These are phyloP conservation scores for Globisporangium carolinianum DNA, from an alignment of 352 stramenopile species.

Conservation along the genomic window DNA sequence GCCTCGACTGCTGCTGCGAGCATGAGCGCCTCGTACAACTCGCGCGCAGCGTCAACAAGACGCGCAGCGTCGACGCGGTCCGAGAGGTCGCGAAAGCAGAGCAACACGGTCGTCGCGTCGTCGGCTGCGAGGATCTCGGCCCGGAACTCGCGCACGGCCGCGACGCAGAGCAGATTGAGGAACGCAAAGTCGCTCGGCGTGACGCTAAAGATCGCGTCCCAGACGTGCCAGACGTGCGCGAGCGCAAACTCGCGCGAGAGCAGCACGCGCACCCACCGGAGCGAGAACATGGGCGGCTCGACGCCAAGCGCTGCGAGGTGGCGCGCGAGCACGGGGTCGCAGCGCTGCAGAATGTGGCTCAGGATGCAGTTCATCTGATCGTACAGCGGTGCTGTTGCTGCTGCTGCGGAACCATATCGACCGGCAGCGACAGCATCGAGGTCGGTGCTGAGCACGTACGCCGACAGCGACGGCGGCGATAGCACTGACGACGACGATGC, in stretches of 20 bases:
- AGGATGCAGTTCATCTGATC: slow-evolving; percentile 75
- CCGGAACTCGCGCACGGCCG: slow-evolving; percentile 54
- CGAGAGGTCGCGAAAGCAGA: slow-evolving; percentile 49
- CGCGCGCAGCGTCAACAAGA: slow-evolving; percentile 47
- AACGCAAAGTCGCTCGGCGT: slow-evolving; percentile 68
- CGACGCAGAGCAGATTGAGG: slow-evolving; percentile 74
- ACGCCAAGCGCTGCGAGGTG: slow-evolving; percentile 41
- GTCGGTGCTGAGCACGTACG: slow-evolving; percentile 15
- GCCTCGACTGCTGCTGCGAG: slow-evolving; percentile 55
- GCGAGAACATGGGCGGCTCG: slow-evolving; percentile 66
- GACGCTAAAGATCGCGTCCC: slow-evolving; percentile 72
- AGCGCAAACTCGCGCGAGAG: slow-evolving; percentile 74
- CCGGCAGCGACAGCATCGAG: no score
- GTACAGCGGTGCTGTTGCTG: slow-evolving; percentile 33
- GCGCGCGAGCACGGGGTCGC: slow-evolving; percentile 49
- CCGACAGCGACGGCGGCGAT: background rate
- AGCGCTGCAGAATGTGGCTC: slow-evolving; percentile 50
- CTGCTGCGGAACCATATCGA: slow-evolving; percentile 5
- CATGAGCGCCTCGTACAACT: slow-evolving; percentile 61
- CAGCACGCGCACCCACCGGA: slow-evolving; percentile 70
- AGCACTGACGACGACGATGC: no score
- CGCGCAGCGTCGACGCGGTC: slow-evolving; percentile 38
- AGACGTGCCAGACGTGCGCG: slow-evolving; percentile 70
- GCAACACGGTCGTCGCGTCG: slow-evolving; percentile 48
- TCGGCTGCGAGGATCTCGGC: slow-evolving; percentile 57